Base-by-base conservation (phyloP, 2,329 filamentous ascomycete genomes). In the Alternaria angustiovoidea region DNA sequence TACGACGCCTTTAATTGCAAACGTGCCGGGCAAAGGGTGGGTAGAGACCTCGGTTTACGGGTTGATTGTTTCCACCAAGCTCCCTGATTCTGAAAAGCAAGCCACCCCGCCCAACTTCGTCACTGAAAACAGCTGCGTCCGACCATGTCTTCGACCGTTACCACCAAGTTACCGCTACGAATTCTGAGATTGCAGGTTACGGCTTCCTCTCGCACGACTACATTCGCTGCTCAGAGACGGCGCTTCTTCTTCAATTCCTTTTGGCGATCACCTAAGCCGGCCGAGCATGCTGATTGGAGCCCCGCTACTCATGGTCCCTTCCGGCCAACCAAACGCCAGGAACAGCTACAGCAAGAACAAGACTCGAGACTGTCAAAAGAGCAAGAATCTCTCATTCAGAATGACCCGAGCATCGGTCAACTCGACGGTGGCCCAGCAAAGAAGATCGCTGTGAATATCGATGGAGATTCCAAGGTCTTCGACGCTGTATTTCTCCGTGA, bases 401-500 rank as follows among this genome's bases (percentile, higher is more conserved):
- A 64, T 44, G 49, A 43, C 16, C 36, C 57, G 11, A 48, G 63
- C 20, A 55, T 67, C n/a, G 67, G 61, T 5, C 64, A 69, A 39
- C 26, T 69, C 20, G 70, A 73, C 32, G 72, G 67, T 46, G 64
- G 66, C 24, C 67, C 72, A 24, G 65, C 72, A 28, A 74, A 69
- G 61, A 69, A 71, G 38, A 53, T 78, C 18, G 66, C 69, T 5
- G 70, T 78, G 42, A 70, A 64, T 58, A 77, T 78, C 32, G 73
- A 78, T 56, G 75, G 74, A 20, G 66, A 69, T 30, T 43, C 61
- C 28, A 70, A 68, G 34, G 52, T 68, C 14, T 78, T 78, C 46
- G 75, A 78, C 58, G 69, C 72, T 20, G 72, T 70, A 8, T 78
- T 78, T 53, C 75, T 89, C 20, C 84, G 88, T 38, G 88, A 90